Evolutionary conservation across 2,329 filamentous ascomycete species (phyloP), one percentile per base, ranked within the genome.

Genomic region (Alternaria triticina): DNA sequence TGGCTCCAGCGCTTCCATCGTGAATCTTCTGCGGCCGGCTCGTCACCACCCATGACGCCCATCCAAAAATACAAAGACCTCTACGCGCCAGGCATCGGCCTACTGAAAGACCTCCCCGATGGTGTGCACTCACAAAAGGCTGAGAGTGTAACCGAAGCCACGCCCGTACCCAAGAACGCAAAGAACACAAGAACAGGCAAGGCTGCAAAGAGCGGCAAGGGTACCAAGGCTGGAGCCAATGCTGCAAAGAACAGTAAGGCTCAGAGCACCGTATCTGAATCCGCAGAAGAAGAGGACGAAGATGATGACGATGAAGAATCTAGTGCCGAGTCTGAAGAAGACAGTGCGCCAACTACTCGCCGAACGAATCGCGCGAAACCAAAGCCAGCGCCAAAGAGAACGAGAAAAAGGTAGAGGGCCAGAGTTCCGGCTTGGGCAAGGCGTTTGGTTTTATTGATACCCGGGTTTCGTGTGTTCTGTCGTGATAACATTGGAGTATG

Each of bases 1-100:
- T 85, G 83, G 83, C 73, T 76, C 40, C 73, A 74, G 36, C 72
- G 83, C 56, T 79, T 80, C 62, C 74, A 72, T 33, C 67, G 69
- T 13, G 64, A 74, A 11, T 65, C 68, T 3, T 77, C 75, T 1
- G 70, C 68, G 4, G 57, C 66, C 2, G 68, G 72, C 15, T 78
- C 76, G 0, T 79, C 77, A 1, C 77, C 77, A 6, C 71, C 74
- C 15, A 59, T 71, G 33, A 64, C 78, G n/a, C 69, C 77, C 10
- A 61, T 67, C 33, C 68, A 77, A 7, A 77, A 79, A 20, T 73
- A 78, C 65, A 79, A 73, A 56, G 67, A 69, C 4, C 64, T 79
- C 12, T 79, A 73, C 49, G 66, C 70, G 25, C 76, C 77, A 12
- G 75, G 73, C 49, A 61, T 78, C 9, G 77, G 77, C n/a, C 58